Conservation (phyloP, 768 basidiomycete genomes). For the Megacollybia marginata region DNA sequence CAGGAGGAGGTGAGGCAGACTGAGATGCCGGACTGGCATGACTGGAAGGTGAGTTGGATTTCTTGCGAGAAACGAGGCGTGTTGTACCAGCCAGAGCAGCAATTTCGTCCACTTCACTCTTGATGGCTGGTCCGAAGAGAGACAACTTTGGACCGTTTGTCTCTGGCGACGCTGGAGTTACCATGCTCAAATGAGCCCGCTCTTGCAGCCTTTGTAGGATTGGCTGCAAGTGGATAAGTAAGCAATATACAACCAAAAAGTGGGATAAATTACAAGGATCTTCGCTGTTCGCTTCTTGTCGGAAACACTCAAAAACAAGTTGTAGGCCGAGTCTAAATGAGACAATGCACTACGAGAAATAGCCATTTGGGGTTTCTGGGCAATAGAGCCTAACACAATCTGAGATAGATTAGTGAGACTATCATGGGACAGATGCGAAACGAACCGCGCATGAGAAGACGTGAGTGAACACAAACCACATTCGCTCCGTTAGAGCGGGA, state of each 20-base stretch:
- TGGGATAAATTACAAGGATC: conserved; percentile 44
- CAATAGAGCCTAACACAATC: conserved; percentile 68
- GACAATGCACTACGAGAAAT: conserved; percentile 61
- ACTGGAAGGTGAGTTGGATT: conserved; percentile 36
- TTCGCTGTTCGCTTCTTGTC: conserved; percentile 47
- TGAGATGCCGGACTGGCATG: conserved; percentile 35
- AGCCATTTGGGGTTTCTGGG: conserved; percentile 55
- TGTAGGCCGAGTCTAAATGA: conserved; percentile 56
- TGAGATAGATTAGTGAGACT: conserved; percentile 15
- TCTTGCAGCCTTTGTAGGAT: conserved; percentile 51
- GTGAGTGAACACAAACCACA: conserved; percentile 70
- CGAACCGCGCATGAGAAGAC: conserved; percentile 66
- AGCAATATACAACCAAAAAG: not conserved
- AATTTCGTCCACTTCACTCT: conserved; percentile 56
- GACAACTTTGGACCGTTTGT: conserved; percentile 23
- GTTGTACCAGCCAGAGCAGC: conserved; percentile 58
- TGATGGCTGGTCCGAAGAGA: conserved; percentile 34
- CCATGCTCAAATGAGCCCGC: conserved; percentile 39
- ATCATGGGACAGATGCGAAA: not conserved
- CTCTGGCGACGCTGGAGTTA: conserved; percentile 14
- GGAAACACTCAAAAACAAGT: conserved; percentile 48
- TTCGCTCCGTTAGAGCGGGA: conserved; percentile 56
- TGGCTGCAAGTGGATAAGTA: conserved; percentile 32
- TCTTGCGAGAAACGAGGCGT: conserved; percentile 47
- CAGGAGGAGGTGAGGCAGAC: conserved; percentile 36